A percentile compares a stretch with the other conserved stretches of the same genome.
These are phyloP conservation scores for Phialophora macrospora DNA, from an alignment of 2,329 filamentous ascomycete species.

Conservation along the genomic window DNA sequence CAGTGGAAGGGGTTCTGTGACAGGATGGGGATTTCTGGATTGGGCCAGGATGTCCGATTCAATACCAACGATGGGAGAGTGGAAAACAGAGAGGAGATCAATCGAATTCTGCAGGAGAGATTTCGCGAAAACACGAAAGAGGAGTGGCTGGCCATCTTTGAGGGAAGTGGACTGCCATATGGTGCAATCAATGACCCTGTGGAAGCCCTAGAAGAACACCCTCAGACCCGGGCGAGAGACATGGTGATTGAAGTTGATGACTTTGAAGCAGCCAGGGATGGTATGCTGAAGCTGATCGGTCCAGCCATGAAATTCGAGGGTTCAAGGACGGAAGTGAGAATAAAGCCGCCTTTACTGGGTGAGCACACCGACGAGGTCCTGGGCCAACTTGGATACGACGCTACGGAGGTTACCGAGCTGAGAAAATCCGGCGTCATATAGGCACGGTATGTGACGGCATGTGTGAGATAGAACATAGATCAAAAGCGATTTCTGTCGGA, in stretches of 20 bases:
- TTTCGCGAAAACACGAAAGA: constrained; percentile 33
- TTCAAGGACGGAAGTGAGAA: constrained; percentile 27
- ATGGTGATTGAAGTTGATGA: constrained; percentile 36
- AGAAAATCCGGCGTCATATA: constrained; percentile 35
- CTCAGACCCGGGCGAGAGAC: constrained; percentile 32
- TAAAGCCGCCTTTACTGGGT: constrained; percentile 36
- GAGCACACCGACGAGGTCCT: constrained; percentile 37
- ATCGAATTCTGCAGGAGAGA: constrained; percentile 27
- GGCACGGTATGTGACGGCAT: not conserved
- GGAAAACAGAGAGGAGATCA: constrained; percentile 35
- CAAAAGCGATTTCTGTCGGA: not conserved
- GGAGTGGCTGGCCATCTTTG: constrained; percentile 34
- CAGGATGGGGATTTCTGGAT: constrained; percentile 26
- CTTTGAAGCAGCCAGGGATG: constrained; percentile 36
- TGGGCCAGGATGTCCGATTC: constrained; percentile 31
- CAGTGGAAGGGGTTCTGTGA: constrained; percentile 38
- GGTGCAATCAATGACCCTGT: constrained; percentile 38
- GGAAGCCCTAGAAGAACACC: constrained; percentile 35
- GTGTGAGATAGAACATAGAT: constrained; percentile 18
- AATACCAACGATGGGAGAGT: constrained; percentile 36
- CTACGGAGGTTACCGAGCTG: constrained; percentile 33
- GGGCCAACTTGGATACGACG: constrained; percentile 30
- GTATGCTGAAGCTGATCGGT: constrained; percentile 34
- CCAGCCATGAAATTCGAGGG: constrained; percentile 37
- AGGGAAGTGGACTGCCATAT: constrained; percentile 38